Conservation (phyloP, 1,284 basidiomycete species). For the Trametes versicolor region DNA sequence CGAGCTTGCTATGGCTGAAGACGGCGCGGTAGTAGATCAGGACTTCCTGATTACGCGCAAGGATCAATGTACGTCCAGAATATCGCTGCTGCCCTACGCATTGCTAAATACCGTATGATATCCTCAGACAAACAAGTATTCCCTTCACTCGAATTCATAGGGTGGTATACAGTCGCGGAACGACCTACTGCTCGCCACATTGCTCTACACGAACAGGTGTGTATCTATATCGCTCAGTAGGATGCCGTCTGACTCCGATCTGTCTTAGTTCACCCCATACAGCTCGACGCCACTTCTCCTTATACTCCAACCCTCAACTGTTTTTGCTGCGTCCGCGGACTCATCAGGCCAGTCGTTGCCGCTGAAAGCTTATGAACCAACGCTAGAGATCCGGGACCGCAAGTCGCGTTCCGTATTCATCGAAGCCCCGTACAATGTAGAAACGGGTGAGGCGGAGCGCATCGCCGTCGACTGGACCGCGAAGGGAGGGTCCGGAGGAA, state of each 20-base stretch:
- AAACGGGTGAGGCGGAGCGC: slow-evolving; percentile 97
- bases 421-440: slow-evolving; percentile 86
- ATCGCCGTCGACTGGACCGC: slow-evolving; percentile 98
- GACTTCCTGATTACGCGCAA: slow-evolving; percentile 85
- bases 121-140: slow-evolving; percentile 94
- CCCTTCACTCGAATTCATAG: slow-evolving; percentile 94
- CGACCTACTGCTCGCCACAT: slow-evolving; percentile 80
- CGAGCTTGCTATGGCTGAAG: slow-evolving; percentile 78
- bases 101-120: not conserved
- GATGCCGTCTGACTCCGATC: slow-evolving; percentile 9
- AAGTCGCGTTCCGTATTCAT: slow-evolving; percentile 84
- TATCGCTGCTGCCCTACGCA: not conserved
- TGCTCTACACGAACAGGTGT: slow-evolving; percentile 86
- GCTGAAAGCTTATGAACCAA: slow-evolving; percentile 90
- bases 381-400: slow-evolving; percentile 82
- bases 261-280: slow-evolving; percentile 70
- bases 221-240: slow-evolving; percentile 22
- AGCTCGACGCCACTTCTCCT: slow-evolving; percentile 83
- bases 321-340: slow-evolving; percentile 60
- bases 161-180: slow-evolving; percentile 93
- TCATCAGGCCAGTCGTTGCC: slow-evolving; percentile 78
- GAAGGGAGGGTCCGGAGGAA: slow-evolving; percentile 87
- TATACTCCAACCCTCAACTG: slow-evolving; percentile 67
- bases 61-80: slow-evolving; percentile 82
- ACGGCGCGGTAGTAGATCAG: slow-evolving; percentile 73